Base-by-base conservation (phyloP, 2,329 filamentous ascomycete genomes). In the Chalara sp. region DNA sequence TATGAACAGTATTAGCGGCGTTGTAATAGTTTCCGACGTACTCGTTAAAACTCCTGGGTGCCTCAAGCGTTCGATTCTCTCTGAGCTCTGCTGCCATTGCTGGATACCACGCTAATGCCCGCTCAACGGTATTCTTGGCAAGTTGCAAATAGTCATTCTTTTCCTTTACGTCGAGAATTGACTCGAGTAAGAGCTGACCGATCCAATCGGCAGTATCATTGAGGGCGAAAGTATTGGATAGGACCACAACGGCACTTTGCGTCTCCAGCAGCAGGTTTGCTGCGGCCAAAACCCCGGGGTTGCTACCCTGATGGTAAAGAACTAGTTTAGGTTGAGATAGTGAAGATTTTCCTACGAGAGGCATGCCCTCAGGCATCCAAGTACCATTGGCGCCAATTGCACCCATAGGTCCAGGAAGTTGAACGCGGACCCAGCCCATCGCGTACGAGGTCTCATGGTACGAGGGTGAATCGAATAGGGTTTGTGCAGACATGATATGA, bases 201-300 rank as follows among this genome's bases (percentile, higher is more conserved):
- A 61, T 48, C 57, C 53, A 61, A 39, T 61, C 60, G 6, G 60
- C 31, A 29, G 42, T 21, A 44, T 63, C 55, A 29, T 55, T 54
- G 5, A 57, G 44, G 6, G 52, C 54, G 6, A 57, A 32, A n/a
- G 57, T 40, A 42, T 67, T 67, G 4, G 56, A 54, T 21, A 61
- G 46, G 6, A 61, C 54, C 6, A 65, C 48, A 2, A 67, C 54
- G 5, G 58, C 63, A 40, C 53, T 62, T 32, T 63, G 49, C 6
- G 59, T 63, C n/a, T 65, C 61, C 1, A 61, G 64, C 35, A 66
- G 52, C 1, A 65, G 58, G 6, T 49, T 58, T 4, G 62, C 51
- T 8, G 53, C 47, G 5, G 57, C 44, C 3, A 61, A 37, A 40
- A 50, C 57, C 1, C 62, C 64, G 6, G 49, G 39, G 30, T 61